Base-by-base conservation (phyloP, 192 early-diverging fungal species). In the Coemansia sp. region DNA sequence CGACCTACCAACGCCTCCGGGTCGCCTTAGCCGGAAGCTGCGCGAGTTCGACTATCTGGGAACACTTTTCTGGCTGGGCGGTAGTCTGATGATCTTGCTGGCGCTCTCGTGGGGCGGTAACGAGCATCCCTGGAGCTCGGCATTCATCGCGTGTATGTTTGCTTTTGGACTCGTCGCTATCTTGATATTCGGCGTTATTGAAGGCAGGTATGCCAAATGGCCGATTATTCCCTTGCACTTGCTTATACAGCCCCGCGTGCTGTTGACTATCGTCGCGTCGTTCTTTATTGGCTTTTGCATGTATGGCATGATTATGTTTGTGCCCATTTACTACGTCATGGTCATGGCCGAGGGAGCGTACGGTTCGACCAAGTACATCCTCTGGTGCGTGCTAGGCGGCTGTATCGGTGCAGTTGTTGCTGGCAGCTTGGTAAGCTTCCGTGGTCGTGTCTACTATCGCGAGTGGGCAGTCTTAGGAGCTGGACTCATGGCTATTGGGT, bases 61-160 rank as follows among this genome's bases (percentile, higher is more conserved):
- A 0, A 81, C 85, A 10, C 22, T 74, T 52, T 65, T 87, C 11
- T 80, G 88, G 68, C 70, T 90, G 18, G 81, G 76, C 55, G 77
- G 81, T 36, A 83, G 87, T 34, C 24, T 85, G 65, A 73, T 78
- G 68, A 85, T 90, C 44, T 76, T 90, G 36, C 69, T 89, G 11
- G 88, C 75, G 0, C 76, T 89, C 10, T 78, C 85, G 34, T 83
- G 85, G 75, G 89, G 89, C 70, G 89, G 89, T 31, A 90, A 89
- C 46, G 72, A 85, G 67, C 67, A 85, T 34, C 65, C 81, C 15
- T 90, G 89, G 89, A 74, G 73, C 10, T 79, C 84, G 49, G 84
- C 70, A 0, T 66, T 78, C 27, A 77, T 89, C 7, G 61, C 87
- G 10, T 80, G 83, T 10, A 74, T 86, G 60, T 73, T 90, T 55